Conservation (phyloP, 495 filamentous ascomycete genomes). For the Hyaloscypha finlandica region DNA sequence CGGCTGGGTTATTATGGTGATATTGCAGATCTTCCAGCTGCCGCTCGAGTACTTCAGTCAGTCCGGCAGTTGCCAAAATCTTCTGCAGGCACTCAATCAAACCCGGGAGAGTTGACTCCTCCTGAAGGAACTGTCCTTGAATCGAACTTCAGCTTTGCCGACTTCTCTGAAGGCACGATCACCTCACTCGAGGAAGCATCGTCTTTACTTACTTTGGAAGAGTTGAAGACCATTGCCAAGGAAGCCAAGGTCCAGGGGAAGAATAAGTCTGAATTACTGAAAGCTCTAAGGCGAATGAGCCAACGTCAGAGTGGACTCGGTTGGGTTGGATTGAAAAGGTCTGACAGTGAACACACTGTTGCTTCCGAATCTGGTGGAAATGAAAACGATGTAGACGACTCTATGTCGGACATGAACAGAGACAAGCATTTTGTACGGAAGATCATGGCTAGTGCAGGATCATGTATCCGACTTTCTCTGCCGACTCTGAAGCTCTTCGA, state of each 20-base stretch:
- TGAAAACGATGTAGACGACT: constrained; percentile 30
- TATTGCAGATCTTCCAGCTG: constrained; percentile 69
- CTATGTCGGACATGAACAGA: constrained; percentile 41
- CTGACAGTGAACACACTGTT: constrained; percentile 41
- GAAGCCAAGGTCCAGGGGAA: constrained; percentile 86
- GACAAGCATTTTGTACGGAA: constrained; percentile 68
- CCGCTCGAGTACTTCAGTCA: constrained; percentile 59
- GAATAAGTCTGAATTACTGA: constrained; percentile 80
- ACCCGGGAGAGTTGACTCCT: constrained; percentile 48
- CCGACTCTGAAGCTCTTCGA: constrained; percentile 84
- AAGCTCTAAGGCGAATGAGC: constrained; percentile 69
- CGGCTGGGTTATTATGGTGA: constrained; percentile 79
- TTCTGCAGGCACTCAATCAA: constrained; percentile 32
- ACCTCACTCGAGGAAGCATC: constrained; percentile 84
- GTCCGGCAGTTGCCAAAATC: constrained; percentile 44
- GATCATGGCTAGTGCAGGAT: constrained; percentile 78
- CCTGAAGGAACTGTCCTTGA: constrained; percentile 51
- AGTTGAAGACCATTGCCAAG: constrained; percentile 82
- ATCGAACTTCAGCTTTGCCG: constrained; percentile 72
- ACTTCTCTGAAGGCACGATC: constrained; percentile 70
- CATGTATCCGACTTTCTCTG: constrained; percentile 78
- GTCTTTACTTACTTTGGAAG: constrained; percentile 76
- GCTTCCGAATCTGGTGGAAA: constrained; percentile 24
- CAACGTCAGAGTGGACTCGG: constrained; percentile 71
- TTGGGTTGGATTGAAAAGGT: constrained; percentile 57